Base-by-base conservation (phyloP, 441 rosid species). In the Syzygium syzygioides region DNA sequence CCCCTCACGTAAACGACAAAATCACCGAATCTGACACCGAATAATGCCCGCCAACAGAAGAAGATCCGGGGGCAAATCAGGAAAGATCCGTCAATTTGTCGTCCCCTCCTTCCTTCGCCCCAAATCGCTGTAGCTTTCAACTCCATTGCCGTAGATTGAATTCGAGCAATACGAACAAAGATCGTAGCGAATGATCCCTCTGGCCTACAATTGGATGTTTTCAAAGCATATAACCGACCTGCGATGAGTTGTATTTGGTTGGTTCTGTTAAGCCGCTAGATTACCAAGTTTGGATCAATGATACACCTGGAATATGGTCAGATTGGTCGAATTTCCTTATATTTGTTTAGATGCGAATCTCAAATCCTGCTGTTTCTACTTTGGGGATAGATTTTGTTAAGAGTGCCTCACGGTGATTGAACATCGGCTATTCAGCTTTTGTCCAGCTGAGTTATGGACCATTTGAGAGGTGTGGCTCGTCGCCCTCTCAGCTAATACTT, bases 371-470 rank as follows among this genome's bases (percentile, higher is more conserved):
- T 19, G 56, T 55, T 55, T 55, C 56, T 55, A 55, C 56, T 18
- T 55, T 55, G 56, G 56, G 7, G 15, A 26, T 26, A 2, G 5
- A 59, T 25, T 59, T 26, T 0, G 0, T 56, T 0, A 1, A 1
- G 1, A 23, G 14, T 56, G 25, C 25, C 60, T 25, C 60, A 0
- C 1, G 4, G 6, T 56, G 1, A 56, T 56, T 9, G 13, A 56
- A 4, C 9, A 56, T 0, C 0, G 4, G 3, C 1, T 56, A 23
- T 56, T 23, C 2, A 56, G 12, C 6, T 59, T 26, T 59, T 53
- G 28, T 56, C 60, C 4, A 23, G 3, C 26, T 1, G n/a, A 57
- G 6, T 57, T 25, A 26, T 25, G 62, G 14, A 57, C 14, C 12
- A 10, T 57, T 10, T 57, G 6, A 25, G n/a, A 4, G 62, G 14